phyloP scores from a whole-genome alignment of 192 early-diverging fungal species.

The Neocallimastix lanati region DNA sequence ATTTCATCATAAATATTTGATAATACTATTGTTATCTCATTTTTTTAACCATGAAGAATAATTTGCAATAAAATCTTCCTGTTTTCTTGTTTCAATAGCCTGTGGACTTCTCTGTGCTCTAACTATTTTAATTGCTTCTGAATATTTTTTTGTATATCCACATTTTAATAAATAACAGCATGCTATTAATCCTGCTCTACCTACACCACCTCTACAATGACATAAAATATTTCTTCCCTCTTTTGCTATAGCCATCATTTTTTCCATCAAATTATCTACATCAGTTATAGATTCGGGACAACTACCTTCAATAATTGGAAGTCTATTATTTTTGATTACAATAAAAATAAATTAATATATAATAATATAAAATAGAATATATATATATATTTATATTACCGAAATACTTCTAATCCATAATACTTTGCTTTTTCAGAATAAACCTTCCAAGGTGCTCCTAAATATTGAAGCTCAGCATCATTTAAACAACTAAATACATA shows the following conservation, averaged over 20 bases:
- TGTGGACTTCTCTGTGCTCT: background rate
- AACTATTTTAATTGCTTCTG: background rate
- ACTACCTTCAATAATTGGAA: slow-evolving; percentile 52
- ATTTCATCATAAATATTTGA: too few species aligned
- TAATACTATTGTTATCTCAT: too few species aligned
- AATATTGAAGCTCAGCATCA: slow-evolving; percentile 39
- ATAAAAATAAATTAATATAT: background rate
- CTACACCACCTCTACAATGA: slow-evolving; percentile 49
- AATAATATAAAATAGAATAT: background rate
- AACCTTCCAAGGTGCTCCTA: slow-evolving; percentile 42
- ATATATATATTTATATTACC: slow-evolving; percentile 6
- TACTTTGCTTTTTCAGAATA: slow-evolving; percentile 29
- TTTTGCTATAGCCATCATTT: slow-evolving; percentile 21
- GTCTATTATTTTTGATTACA: too few species aligned
- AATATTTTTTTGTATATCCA: slow-evolving; percentile 7
- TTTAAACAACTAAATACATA: slow-evolving; percentile 44
- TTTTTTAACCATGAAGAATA: background rate
- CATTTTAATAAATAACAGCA: slow-evolving; percentile 50
- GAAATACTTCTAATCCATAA: slow-evolving; percentile 33
- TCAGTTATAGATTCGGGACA: slow-evolving; percentile 34
- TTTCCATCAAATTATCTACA: slow-evolving; percentile 27
- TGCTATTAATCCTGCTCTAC: slow-evolving; percentile 55
- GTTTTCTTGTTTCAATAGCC: background rate
- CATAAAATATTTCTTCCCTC: slow-evolving; percentile 34
- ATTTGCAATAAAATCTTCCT: background rate